Base-by-base conservation (phyloP, 129 eudicot genomes). In the Flaveria robusta region DNA sequence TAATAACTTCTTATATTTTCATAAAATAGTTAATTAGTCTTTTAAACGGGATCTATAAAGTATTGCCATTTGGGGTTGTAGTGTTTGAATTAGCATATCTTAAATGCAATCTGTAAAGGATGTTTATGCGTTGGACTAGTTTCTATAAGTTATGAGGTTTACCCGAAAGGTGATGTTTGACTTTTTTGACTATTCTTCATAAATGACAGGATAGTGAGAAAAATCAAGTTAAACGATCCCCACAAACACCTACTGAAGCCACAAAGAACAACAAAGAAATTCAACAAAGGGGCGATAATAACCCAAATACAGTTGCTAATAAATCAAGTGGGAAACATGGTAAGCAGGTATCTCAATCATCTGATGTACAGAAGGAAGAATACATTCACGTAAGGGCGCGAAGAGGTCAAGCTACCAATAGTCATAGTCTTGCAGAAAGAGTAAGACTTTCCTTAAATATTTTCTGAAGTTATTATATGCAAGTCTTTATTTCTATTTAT, bases 341-440 rank as follows among this genome's bases (percentile, higher is more conserved):
- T 64, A 93, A 93, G 59, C 96, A 87, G 80, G 92, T 80, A n/a
- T 79, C 92, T 46, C 93, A 85, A 88, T 81, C 86, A 70, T 85
- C 86, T 41, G 97, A 90, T 72, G 67, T 74, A 26, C 81, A 76
- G 0, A 93, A 91, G 79, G 97, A 87, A 83, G 99, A 91, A 1
- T 94, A 89, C 77, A 88, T 94, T 66, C 97, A 89, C 45, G 87
- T 91, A n/a, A 65, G 99, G 76, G 99, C 99, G 3, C 81, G 96
- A 68, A 87, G 99, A 87, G 99, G 99, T 27, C 99, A 91, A 85
- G 97, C 99, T 58, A 94, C 99, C 58, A 93, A 88, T 83, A 93
- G 98, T 85, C 98, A 93, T 77, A 93, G 98, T 87, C 96, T 93
- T 67, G 99, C 99, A 68, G 97, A 92, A 76, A 89, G 97, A 81